Conservation (phyloP, 345 rosid species). For the Salix udensis region DNA sequence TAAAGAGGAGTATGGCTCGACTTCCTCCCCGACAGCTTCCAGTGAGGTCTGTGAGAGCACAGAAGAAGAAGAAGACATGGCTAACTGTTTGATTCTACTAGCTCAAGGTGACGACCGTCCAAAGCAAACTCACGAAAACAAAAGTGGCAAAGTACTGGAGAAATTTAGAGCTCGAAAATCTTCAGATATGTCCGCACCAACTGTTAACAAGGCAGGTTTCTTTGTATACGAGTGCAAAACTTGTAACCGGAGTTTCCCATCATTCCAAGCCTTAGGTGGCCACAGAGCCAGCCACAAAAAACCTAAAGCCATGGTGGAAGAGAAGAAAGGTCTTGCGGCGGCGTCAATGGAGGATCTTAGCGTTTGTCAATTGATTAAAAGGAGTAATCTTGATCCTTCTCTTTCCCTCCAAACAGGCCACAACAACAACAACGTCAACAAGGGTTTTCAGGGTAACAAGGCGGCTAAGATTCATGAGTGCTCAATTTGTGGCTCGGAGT, state of each 20-base stretch:
- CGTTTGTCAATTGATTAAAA: constrained; percentile 13
- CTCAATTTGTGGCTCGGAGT: constrained; percentile 87
- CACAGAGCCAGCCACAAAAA: constrained; percentile 96
- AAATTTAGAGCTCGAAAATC: constrained; percentile 31
- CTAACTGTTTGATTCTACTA: constrained; percentile 75
- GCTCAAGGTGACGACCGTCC: constrained; percentile 53
- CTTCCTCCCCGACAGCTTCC: constrained; percentile 41
- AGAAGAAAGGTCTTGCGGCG: constrained; percentile 17
- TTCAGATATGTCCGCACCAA: constrained; percentile 19
- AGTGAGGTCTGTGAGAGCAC: constrained; percentile 39
- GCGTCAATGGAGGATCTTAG: constrained; percentile 13
- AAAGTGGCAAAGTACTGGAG: neutral
- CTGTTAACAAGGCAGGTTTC: constrained; percentile 40
- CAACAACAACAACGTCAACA: constrained; percentile 16
- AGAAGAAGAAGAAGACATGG: constrained; percentile 90
- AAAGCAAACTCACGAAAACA: neutral
- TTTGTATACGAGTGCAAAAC: constrained; percentile 87
- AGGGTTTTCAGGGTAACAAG: constrained; percentile 23
- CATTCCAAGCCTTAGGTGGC: constrained; percentile 96
- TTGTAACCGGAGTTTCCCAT: constrained; percentile 75
- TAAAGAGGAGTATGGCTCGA: constrained; percentile 32
- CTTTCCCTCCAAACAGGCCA: constrained; percentile 30
- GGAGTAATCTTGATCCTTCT: constrained; percentile 8
- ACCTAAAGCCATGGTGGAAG: constrained; percentile 35
- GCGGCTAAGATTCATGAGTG: constrained; percentile 72